Evolutionary conservation across 768 basidiomycete species (phyloP).

Genomic region (Tylopilus intermedius): DNA sequence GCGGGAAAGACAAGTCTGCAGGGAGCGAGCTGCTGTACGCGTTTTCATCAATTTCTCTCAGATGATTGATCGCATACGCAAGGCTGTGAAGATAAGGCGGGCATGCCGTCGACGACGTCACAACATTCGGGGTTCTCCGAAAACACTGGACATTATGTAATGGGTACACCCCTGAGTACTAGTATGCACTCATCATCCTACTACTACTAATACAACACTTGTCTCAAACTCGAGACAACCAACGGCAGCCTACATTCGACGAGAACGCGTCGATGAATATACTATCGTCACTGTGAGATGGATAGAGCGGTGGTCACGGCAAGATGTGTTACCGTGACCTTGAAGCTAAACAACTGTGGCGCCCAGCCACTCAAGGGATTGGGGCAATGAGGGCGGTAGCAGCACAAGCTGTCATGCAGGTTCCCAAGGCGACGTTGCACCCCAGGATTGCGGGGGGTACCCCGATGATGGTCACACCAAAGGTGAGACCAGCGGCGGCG

Average conservation of each 20-base stretch:
- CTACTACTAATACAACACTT: background rate
- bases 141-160: background rate
- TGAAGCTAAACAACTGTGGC: no score
- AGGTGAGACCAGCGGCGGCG: conserved; percentile 20
- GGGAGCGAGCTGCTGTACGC: conserved; percentile 46
- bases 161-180: conserved; percentile 1
- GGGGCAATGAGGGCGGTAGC: conserved; percentile 18
- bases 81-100: background rate
- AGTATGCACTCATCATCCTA: background rate
- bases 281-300: background rate
- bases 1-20: conserved; percentile 59
- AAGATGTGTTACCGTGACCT: background rate
- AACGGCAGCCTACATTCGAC: background rate
- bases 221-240: conserved; percentile 4
- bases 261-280: background rate
- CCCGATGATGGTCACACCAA: conserved; percentile 19
- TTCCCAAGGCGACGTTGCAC: conserved; percentile 22
- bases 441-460: conserved; percentile 20
- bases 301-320: background rate
- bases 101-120: background rate
- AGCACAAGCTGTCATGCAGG: conserved; percentile 26
- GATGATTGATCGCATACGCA: conserved; percentile 14
- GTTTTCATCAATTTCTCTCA: background rate
- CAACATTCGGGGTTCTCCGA: conserved; percentile 3
- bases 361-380: conserved; percentile 15